Evolutionary conservation across 345 rosid genomes (phyloP), one percentile per base, ranked within the genome.

Genomic region (Linum usitatissimum): DNA sequence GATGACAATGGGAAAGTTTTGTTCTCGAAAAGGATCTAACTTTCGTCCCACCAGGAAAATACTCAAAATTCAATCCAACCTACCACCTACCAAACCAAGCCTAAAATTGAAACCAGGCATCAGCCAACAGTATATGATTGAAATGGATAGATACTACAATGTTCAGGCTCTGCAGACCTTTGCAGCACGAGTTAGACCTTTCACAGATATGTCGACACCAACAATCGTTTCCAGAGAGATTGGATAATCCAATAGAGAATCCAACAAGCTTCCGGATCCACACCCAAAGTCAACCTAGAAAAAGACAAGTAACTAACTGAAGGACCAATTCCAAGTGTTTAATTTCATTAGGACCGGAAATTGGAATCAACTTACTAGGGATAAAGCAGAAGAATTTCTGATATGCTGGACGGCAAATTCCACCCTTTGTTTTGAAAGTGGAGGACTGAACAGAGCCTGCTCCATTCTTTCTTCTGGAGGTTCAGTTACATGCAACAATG

Each of bases 401-500:
- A 93, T 93, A 63, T 86, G 90, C 66, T 76, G 77, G 67, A 90
- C 53, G 36, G 97, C 99, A 76, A 84, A 93, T 73, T 90, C 96
- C 59, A 90, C 94, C 53, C 97, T 82, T 74, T 90, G 99, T 79
- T 86, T 93, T 17, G 97, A 93, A 69, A 93, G 96, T 14, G 97
- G 88, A 64, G 97, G 99, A 63, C 81, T 90, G 66, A 93, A 93
- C 76, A 90, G 75, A 57, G 96, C 97, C 55, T 87, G 94, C 74
- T 90, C 99, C 96, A 93, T 90, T 70, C 91, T 80, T 66, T 89
- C 91, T 77, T 90, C 99, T 14, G 86, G 75, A 6, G 96, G 96
- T 63, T 83, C 91, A 58, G 86, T 81, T 62, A 86, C 68, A 51
- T 67, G 73, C 80, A 92, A 73, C 77, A 90, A 63, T 57, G 83